phyloP scores from a whole-genome alignment of 1,139 yeast genomes.

The Pichia sp. region DNA sequence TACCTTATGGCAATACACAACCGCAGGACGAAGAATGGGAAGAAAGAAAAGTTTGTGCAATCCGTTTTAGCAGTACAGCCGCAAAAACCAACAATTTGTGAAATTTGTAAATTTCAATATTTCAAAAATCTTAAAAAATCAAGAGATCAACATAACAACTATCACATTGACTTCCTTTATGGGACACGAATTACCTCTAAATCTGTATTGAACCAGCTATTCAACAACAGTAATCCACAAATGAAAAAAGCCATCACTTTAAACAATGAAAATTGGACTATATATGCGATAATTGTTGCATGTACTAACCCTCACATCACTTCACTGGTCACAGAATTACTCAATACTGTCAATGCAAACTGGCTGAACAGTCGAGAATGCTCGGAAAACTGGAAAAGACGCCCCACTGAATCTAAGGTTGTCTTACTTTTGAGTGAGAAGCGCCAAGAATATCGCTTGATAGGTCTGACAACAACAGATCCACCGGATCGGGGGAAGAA shows the following conservation, averaged over 20 bases:
- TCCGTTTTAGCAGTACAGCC: neutral
- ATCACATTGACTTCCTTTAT: slow-evolving; percentile 38
- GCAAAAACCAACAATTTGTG: neutral
- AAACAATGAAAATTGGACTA: neutral
- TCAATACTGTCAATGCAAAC: slow-evolving; percentile 3
- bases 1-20: no score
- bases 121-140: slow-evolving; percentile 2
- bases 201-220: slow-evolving; percentile 16
- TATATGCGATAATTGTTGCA: slow-evolving; percentile 27
- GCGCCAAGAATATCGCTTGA: slow-evolving; percentile 31
- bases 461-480: slow-evolving; percentile 47
- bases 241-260: neutral
- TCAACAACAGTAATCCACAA: slow-evolving; percentile 20
- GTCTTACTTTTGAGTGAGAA: neutral
- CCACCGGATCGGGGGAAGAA: slow-evolving; percentile 16
- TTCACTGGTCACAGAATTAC: slow-evolving; percentile 1
- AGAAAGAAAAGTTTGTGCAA: slow-evolving; percentile 2
- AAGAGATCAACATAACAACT: slow-evolving; percentile 38
- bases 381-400: slow-evolving; percentile 4
- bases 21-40: no score
- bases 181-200: slow-evolving; percentile 32
- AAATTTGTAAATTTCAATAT: slow-evolving; percentile 2
- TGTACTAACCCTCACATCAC: slow-evolving; percentile 2
- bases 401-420: slow-evolving; percentile 5
- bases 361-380: slow-evolving; percentile 6